These are phyloP conservation scores for Trametes sanguinea DNA, from an alignment of 768 basidiomycete species.

Conservation along the genomic window DNA sequence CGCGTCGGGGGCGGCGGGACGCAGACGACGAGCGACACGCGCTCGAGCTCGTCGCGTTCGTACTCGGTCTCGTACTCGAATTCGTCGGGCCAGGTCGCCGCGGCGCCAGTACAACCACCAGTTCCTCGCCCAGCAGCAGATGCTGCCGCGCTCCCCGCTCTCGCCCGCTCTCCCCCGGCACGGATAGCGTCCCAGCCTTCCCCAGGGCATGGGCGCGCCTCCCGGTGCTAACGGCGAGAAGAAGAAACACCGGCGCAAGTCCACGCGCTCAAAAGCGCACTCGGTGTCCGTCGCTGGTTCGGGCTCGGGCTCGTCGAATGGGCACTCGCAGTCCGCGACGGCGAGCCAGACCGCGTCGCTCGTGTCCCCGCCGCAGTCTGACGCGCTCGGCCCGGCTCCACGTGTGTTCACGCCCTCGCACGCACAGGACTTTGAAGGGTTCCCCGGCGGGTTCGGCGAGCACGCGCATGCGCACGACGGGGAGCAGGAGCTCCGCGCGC, in stretches of 20 bases:
- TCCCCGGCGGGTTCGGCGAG: slow-evolving; percentile 31
- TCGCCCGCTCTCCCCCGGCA: slow-evolving; percentile 1
- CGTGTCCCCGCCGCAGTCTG: slow-evolving; percentile 28
- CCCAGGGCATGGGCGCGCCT: background rate
- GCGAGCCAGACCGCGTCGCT: slow-evolving; percentile 40
- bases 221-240: background rate
- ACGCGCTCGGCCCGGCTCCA: slow-evolving; percentile 36
- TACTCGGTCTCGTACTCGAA: slow-evolving; percentile 22
- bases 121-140: slow-evolving; percentile 28
- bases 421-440: slow-evolving; percentile 38
- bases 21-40: slow-evolving; percentile 22
- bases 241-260: slow-evolving; percentile 23
- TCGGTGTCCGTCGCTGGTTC: slow-evolving; percentile 49
- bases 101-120: slow-evolving; percentile 32
- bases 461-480: background rate
- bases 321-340: slow-evolving; percentile 39
- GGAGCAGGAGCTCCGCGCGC: slow-evolving; percentile 2
- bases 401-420: slow-evolving; percentile 24
- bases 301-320: slow-evolving; percentile 30
- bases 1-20: slow-evolving; percentile 25
- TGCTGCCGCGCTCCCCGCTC: slow-evolving; percentile 15
- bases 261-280: slow-evolving; percentile 37
- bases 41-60: slow-evolving; percentile 56
- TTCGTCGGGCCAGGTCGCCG: background rate
- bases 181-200: slow-evolving; percentile 7